These are phyloP conservation scores for barley (Hordeum vulgare) DNA, from an alignment of 176 grass and related monocot genomes.

Conservation along the genomic window MorexV3_pseudomolecules_assembly NC_058521.1:505253004-505253503, in stretches of 20 bases:
- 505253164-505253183: neutral
- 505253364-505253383: slow-evolving; percentile 64
- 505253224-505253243: neutral
- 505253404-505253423: slow-evolving; percentile 55
- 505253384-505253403: slow-evolving; percentile 60
- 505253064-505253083: neutral
- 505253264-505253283: slow-evolving; percentile 42
- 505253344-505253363: slow-evolving; percentile 36
- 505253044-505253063: slow-evolving; percentile 19
- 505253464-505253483: neutral
- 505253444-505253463: neutral
- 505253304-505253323: slow-evolving; percentile 53
- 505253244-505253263: slow-evolving; percentile 59
- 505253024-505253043: slow-evolving; percentile 34
- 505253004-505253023: neutral
- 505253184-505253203: slow-evolving; percentile 9
- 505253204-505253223: neutral
- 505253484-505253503: slow-evolving; percentile 37
- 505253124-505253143: neutral
- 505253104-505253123: slow-evolving; percentile 2
- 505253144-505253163: neutral
- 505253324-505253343: slow-evolving; percentile 48
- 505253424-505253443: slow-evolving; percentile 35
- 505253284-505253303: slow-evolving; percentile 48
- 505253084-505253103: too few species aligned